Evolutionary conservation across 2,329 filamentous ascomycete species (phyloP).

Genomic region (Chlorencoelia australis): DNA sequence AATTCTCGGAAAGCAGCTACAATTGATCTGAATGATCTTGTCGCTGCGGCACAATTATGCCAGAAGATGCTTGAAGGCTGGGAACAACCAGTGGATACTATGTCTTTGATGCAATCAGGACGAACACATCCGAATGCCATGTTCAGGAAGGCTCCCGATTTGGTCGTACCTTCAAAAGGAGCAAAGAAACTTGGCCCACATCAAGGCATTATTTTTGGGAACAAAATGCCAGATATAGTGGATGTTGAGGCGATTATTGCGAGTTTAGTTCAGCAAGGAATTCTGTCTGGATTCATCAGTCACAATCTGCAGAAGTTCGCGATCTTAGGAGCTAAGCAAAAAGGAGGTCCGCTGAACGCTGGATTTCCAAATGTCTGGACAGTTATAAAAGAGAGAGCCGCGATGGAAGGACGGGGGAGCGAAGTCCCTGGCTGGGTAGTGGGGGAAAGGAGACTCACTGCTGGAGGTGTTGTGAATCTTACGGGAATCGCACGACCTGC

Average conservation of each 20-base stretch:
- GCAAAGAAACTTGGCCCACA: slow-evolving; percentile 42
- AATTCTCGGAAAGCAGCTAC: slow-evolving; percentile 58
- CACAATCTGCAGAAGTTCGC: slow-evolving; percentile 70
- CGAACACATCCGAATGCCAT: slow-evolving; percentile 37
- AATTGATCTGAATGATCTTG: slow-evolving; percentile 60
- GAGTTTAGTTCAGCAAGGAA: slow-evolving; percentile 66
- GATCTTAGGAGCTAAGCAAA: slow-evolving; percentile 65
- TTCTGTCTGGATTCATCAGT: slow-evolving; percentile 76
- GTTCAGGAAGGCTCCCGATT: slow-evolving; percentile 37
- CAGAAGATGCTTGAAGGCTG: slow-evolving; percentile 55
- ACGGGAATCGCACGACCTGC: slow-evolving; percentile 41
- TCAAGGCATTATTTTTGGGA: slow-evolving; percentile 54
- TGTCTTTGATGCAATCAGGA: slow-evolving; percentile 18
- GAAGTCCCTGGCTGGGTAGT: slow-evolving; percentile 71
- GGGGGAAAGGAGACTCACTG: slow-evolving; percentile 28
- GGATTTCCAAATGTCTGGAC: slow-evolving; percentile 70
- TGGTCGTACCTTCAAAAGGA: slow-evolving; percentile 34
- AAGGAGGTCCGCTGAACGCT: slow-evolving; percentile 51
- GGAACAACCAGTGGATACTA: slow-evolving; percentile 25
- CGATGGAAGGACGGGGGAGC: slow-evolving; percentile 38
- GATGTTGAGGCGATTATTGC: slow-evolving; percentile 72
- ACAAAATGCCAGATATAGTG: slow-evolving; percentile 45
- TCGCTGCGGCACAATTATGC: slow-evolving; percentile 51
- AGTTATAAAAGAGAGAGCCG: slow-evolving; percentile 52
- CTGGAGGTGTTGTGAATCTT: slow-evolving; percentile 46